Base-by-base conservation (phyloP, 345 rosid species). In the Crucihimalaya himalaica region DNA sequence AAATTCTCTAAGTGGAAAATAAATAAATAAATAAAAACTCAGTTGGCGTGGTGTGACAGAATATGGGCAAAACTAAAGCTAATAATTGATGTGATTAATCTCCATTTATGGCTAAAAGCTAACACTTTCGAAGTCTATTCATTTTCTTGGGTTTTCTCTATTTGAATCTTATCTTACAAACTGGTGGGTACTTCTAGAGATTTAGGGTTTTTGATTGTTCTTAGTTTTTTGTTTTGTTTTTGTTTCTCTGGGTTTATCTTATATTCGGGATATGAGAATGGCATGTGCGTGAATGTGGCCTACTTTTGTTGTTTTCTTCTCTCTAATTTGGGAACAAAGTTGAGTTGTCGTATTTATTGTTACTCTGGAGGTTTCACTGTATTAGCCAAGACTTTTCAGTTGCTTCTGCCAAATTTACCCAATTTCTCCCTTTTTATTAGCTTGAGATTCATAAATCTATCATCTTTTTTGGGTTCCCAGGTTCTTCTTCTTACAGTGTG, bases 271-370 rank as follows among this genome's bases (percentile, higher is more conserved):
- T 50, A 60, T 59, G 82, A 77, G 79, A 70, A 74, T 58, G 43
- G 82, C 87, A 77, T 84, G 88, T 88, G 92, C 81, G 78, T 71
- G 84, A 79, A 77, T 79, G 81, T 81, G 86, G 59, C 85, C 68
- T 79, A 78, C 83, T 80, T 77, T n/a, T n/a, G n/a, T n/a, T 78
- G 63, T 74, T 71, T 66, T 58, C 72, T 81, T 77, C 63, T 8
- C 14, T 66, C 68, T 58, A 37, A 37, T 73, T 71, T 63, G 69
- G 68, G 69, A 68, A 57, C 74, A 74, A 63, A 60, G 80, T 59
- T 61, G 57, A 34, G 75, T 61, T 67, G 65, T 84, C 67, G 47
- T 64, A 77, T 47, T 73, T 67, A 68, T 50, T 81, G 68, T 66
- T 72, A 28, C 47, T 53, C 50, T 63, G 68, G 27, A 71, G 77